These are phyloP conservation scores for Apostasia ramifera DNA, from an alignment of 106 monocot species.

Conservation along the genomic window DNA sequence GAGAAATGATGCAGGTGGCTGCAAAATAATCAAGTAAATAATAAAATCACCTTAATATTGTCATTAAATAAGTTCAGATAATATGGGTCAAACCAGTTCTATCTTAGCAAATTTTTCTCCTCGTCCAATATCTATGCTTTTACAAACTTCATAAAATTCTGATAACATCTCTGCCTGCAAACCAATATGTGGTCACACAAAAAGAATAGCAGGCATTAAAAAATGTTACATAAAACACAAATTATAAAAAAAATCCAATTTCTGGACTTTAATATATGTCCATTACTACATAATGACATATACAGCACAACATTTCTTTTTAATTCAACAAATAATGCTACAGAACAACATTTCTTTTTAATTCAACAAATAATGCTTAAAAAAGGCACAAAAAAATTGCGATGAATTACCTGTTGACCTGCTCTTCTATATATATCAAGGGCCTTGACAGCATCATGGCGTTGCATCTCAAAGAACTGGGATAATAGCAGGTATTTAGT, in stretches of 20 bases:
- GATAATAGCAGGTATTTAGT: not conserved
- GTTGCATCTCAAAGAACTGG: slow-evolving; percentile 99
- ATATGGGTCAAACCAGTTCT: slow-evolving; percentile 54
- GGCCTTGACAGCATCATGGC: slow-evolving; percentile 75
- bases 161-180: slow-evolving; percentile 80
- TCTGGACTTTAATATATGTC: no score
- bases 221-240: not conserved
- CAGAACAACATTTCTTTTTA: no score
- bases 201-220: no score
- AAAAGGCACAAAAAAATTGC: no score
- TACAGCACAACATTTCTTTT: no score
- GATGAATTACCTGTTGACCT: slow-evolving; percentile 60
- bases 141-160: slow-evolving; percentile 94
- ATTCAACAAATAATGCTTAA: no score
- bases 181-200: not conserved
- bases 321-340: no score
- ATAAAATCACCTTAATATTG: not conserved
- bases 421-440: slow-evolving; percentile 83
- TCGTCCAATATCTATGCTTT: slow-evolving; percentile 77
- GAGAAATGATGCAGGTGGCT: slow-evolving; percentile 88
- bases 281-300: no score
- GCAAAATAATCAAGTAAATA: slow-evolving; percentile 24
- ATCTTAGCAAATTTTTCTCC: slow-evolving; percentile 86
- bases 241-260: not conserved
- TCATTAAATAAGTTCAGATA: not conserved